Percentiles rank a stretch among this genome's conserved stretches.
phyloP scores from a whole-genome alignment of 768 basidiomycete genomes.

The Russula olivacea region DNA sequence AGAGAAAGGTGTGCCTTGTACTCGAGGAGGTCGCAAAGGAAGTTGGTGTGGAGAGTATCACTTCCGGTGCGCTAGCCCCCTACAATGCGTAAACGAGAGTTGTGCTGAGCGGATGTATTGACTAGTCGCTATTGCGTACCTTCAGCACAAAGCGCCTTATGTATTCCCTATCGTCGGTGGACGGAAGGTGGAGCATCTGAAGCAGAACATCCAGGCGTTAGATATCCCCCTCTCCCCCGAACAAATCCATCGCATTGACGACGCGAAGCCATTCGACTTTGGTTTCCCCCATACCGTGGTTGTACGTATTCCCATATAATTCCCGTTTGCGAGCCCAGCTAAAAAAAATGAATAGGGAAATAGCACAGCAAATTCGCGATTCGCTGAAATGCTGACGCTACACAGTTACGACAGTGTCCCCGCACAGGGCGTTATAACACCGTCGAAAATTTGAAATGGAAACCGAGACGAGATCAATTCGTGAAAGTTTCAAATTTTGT shows the following conservation, averaged over 20 bases:
- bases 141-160: constrained; percentile 48
- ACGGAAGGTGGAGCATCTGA: constrained; percentile 47
- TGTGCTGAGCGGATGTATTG: neutral
- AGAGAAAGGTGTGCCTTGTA: constrained; percentile 17
- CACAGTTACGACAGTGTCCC: neutral
- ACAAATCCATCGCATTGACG: constrained; percentile 44
- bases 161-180: constrained; percentile 50
- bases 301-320: constrained; percentile 27
- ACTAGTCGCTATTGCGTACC: constrained; percentile 48
- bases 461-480: neutral
- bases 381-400: no score
- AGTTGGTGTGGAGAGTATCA: constrained; percentile 43
- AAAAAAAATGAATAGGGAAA: neutral
- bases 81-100: no score
- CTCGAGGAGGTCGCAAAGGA: constrained; percentile 45
- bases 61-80: constrained; percentile 36
- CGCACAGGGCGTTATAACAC: neutral
- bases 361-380: neutral
- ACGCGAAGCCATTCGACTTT: constrained; percentile 38
- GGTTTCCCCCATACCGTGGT: constrained; percentile 41
- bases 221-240: constrained; percentile 41
- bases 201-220: constrained; percentile 46
- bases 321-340: neutral
- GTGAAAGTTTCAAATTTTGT: neutral
- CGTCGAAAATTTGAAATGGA: neutral